phyloP scores from a whole-genome alignment of 2,329 filamentous ascomycete genomes.

The Fusarium sp. region DNA sequence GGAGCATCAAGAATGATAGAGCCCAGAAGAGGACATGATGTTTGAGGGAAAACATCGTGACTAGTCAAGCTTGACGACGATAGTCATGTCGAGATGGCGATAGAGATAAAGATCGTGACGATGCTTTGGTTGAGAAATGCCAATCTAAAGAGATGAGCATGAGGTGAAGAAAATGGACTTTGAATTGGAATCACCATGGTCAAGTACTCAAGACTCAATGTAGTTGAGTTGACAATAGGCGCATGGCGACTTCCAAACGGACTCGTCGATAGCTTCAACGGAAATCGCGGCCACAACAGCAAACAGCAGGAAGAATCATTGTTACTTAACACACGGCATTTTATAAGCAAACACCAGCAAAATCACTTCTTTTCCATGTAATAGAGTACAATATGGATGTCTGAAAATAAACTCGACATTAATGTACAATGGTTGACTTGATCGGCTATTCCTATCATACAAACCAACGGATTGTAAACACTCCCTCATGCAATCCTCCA shows the following conservation, averaged over 20 bases:
- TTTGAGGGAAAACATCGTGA: constrained; percentile 37
- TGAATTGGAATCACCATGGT: background rate
- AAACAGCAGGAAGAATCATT: background rate
- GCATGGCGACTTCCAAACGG: constrained; percentile 17
- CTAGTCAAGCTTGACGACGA: background rate
- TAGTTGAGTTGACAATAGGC: background rate
- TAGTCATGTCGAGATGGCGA: background rate
- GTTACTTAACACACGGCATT: background rate
- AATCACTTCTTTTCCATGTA: background rate
- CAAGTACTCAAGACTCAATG: background rate
- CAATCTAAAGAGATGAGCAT: background rate
- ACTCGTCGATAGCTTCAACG: constrained; percentile 5
- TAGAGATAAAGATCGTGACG: background rate
- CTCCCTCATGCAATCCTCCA: constrained; percentile 29
- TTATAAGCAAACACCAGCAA: background rate
- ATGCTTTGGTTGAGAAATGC: background rate
- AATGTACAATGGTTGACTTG: constrained; percentile 25
- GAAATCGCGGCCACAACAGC: constrained; percentile 5
- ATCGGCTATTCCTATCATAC: constrained; percentile 25
- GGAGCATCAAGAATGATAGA: constrained; percentile 31
- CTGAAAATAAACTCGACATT: constrained; percentile 13
- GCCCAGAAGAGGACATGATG: constrained; percentile 41
- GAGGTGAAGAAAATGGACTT: background rate
- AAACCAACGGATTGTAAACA: constrained; percentile 31
- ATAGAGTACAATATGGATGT: background rate